phyloP scores from a whole-genome alignment of 1,284 basidiomycete species.

The Volvariella volvacea region DNA sequence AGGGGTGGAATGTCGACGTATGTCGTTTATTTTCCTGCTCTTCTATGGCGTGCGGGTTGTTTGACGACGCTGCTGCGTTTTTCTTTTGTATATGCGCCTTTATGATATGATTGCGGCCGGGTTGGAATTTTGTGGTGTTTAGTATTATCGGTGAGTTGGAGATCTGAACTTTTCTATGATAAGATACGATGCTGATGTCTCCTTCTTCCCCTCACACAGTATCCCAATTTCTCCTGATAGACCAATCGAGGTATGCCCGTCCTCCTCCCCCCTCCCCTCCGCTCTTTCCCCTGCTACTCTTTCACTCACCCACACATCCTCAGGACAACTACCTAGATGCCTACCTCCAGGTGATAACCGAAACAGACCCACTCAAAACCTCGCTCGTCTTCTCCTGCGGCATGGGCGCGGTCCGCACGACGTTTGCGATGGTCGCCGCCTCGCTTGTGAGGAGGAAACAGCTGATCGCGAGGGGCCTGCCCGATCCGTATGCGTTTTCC shows the following conservation, averaged over 20 bases:
- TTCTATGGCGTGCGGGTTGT: too few species aligned
- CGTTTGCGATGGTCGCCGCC: conserved; percentile 96
- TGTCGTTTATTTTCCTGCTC: conserved; percentile 17
- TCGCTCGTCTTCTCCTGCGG: conserved; percentile 95
- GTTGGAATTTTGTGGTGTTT: too few species aligned
- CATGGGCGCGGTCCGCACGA: conserved; percentile 94
- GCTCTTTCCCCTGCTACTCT: background rate
- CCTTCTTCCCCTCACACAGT: too few species aligned
- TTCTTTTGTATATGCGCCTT: too few species aligned
- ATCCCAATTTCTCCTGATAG: conserved; percentile 92
- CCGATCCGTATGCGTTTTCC: conserved; percentile 64
- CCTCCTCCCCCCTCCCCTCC: background rate
- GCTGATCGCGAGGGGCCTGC: conserved; percentile 67
- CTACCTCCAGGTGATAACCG: conserved; percentile 79
- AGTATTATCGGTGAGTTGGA: conserved; percentile 24
- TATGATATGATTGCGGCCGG: too few species aligned
- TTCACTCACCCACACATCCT: conserved; percentile 4
- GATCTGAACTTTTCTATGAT: background rate
- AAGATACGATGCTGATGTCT: too few species aligned
- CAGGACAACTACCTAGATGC: conserved; percentile 94
- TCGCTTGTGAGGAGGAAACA: conserved; percentile 85
- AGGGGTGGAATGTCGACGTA: conserved; percentile 90
- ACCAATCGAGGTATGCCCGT: conserved; percentile 59
- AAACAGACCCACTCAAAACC: conserved; percentile 76
- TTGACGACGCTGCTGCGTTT: too few species aligned